Evolutionary conservation across 768 basidiomycete species (phyloP).

Genomic region (Sarcodon aspratus): DNA sequence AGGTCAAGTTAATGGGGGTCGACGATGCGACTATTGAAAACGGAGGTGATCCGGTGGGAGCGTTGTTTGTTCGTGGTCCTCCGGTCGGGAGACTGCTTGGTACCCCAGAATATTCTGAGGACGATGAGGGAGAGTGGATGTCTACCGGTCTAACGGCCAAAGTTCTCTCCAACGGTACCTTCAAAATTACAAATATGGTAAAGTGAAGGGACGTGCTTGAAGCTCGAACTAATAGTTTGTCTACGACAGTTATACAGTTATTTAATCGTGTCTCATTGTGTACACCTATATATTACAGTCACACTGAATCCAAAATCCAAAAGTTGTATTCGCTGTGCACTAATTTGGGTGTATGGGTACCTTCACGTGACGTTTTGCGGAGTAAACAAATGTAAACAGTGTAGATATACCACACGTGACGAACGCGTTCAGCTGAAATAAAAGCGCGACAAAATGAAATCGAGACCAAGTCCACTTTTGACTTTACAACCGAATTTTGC

Average conservation of each 20-base stretch:
- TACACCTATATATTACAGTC: too few relatives aligned
- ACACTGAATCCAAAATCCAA: too few relatives aligned
- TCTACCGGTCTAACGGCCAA: slow-evolving; percentile 19
- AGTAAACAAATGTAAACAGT: too few relatives aligned
- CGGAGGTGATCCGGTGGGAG: slow-evolving; percentile 56
- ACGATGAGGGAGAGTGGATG: slow-evolving; percentile 17
- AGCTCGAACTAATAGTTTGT: too few relatives aligned
- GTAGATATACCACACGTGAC: too few relatives aligned
- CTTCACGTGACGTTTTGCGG: too few relatives aligned
- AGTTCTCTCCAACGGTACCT: slow-evolving; percentile 24
- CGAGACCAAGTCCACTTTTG: slow-evolving; percentile 5
- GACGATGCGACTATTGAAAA: slow-evolving; percentile 53
- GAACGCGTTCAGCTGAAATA: too few relatives aligned
- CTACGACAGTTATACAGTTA: too few relatives aligned
- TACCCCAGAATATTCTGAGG: slow-evolving; percentile 27
- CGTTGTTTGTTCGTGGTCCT: slow-evolving; percentile 59
- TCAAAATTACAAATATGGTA: slow-evolving; percentile 13
- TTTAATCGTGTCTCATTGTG: too few relatives aligned
- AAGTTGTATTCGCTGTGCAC: too few relatives aligned
- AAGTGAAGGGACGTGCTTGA: too few relatives aligned
- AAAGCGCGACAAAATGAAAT: slow-evolving; percentile 8
- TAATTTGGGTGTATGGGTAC: too few relatives aligned
- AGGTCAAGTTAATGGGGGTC: slow-evolving; percentile 65
- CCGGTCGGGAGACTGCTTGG: slow-evolving; percentile 47
- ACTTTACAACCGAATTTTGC: neutral